Evolutionary conservation across 2,329 filamentous ascomycete species (phyloP).

Genomic region (Pseudocercospora crystallina): DNA sequence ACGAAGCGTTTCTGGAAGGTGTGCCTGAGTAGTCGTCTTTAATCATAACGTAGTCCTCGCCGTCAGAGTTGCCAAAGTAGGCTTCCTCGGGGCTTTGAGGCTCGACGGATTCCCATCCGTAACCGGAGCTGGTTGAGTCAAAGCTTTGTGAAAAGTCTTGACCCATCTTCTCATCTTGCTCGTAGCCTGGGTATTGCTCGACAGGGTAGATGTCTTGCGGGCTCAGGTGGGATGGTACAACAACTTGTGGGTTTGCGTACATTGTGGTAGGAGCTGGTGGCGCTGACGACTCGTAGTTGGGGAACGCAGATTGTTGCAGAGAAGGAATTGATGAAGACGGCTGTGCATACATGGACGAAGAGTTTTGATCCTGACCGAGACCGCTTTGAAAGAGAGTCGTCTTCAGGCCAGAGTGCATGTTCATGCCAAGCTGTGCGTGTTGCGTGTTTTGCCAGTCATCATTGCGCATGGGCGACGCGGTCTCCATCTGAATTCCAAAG

Average conservation of each 20-base stretch:
- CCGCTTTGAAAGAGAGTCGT: constrained; percentile 12
- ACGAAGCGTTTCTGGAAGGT: background rate
- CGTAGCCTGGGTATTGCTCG: constrained; percentile 17
- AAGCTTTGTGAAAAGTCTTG: constrained; percentile 18
- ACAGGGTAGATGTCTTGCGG: constrained; percentile 24
- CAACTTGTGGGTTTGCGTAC: constrained; percentile 16
- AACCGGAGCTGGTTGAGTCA: constrained; percentile 11
- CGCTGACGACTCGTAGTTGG: background rate
- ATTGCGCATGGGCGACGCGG: constrained; percentile 7
- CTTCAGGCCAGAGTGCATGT: constrained; percentile 1
- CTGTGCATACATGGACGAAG: constrained; percentile 17
- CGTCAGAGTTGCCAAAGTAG: constrained; percentile 25
- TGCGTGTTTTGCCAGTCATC: constrained; percentile 3
- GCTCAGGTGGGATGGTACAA: constrained; percentile 29
- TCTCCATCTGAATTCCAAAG: constrained; percentile 3
- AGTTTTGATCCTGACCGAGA: constrained; percentile 8
- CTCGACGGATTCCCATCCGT: constrained; percentile 15
- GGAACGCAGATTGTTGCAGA: constrained; percentile 18
- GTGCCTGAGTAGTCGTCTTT: constrained; percentile 16
- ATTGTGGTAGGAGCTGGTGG: background rate
- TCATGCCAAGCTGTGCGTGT: constrained; percentile 1
- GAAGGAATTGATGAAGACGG: constrained; percentile 7
- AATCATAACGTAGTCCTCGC: constrained; percentile 25
- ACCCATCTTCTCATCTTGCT: constrained; percentile 10
- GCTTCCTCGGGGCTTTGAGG: constrained; percentile 17